Evolutionary conservation across 306 rosid species (phyloP), one percentile per base, ranked within the genome.

Genomic region (Ochetophila trinervis): DNA sequence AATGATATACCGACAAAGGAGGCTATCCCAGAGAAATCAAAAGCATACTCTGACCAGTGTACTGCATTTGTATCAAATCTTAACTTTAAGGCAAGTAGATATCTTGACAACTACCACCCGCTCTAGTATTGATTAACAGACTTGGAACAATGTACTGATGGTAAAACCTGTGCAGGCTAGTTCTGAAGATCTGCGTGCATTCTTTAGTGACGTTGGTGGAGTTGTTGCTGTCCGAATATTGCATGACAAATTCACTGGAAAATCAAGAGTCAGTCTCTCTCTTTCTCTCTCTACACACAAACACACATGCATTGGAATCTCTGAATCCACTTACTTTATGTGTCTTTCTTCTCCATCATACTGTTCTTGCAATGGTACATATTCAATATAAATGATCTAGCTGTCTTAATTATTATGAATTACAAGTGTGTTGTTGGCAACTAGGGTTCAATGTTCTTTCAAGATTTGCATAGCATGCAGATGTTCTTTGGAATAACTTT

Each of bases 191-290:
- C 70, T 93, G 53, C 88, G 64, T 52, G 79, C 83, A 66, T 90
- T 93, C 83, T 93, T 93, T 66, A 53, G 83, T 52, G 96, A 93
- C 81, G 83, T 82, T 15, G 94, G 97, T 74, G 97, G 97, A 73
- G 83, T 93, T 63, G 87, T 76, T 68, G 96, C 83, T 72, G 65
- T 90, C 50, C 95, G 97, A 57, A 75, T 93, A 76, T 86, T 83
- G 47, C 86, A 61, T 45, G 97, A 93, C 82, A 93, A 83, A 73
- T 87, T 82, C 76, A 90, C 94, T 19, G 90, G 91, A 70, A 93
- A 93, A 70, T 90, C 97, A 64, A 84, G 97, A 97, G 98, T 91
- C 48, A 60, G 18, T 73, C 77, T 62, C 63, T 66, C 71, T 70
- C 17, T 57, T 57, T 23, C 13, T 17, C 5, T 0, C 34, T 14